phyloP scores from a whole-genome alignment of 805 yeast genomes.

The Candida glaebosa region DNA sequence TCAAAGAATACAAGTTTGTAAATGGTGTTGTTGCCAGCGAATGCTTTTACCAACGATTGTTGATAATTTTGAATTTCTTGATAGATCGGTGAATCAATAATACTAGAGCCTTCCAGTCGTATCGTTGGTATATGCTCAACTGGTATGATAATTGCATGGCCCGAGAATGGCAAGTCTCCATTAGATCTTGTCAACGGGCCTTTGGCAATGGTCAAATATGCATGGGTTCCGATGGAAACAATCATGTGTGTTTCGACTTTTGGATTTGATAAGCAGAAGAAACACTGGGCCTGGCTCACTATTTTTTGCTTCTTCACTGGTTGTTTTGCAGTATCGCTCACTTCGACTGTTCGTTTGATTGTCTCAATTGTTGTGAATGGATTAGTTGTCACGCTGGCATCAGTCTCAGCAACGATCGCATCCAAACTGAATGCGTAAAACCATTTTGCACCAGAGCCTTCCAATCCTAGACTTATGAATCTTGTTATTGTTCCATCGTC shows the following conservation, averaged over 20 bases:
- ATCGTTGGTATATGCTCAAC: conserved; percentile 61
- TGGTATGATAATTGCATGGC: conserved; percentile 80
- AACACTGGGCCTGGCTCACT: conserved; percentile 63
- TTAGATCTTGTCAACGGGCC: conserved; percentile 71
- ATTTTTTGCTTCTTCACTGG: conserved; percentile 21
- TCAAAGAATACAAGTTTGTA: conserved; percentile 64
- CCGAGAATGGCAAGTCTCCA: conserved; percentile 55
- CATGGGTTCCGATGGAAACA: conserved; percentile 62
- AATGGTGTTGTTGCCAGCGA: conserved; percentile 29
- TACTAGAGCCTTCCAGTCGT: conserved; percentile 16
- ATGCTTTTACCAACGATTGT: conserved; percentile 48
- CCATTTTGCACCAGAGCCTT: conserved; percentile 58
- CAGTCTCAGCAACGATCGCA: conserved; percentile 9
- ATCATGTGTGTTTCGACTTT: conserved; percentile 76
- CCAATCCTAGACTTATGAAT: conserved; percentile 62
- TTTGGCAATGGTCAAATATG: conserved; percentile 75
- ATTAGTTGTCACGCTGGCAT: conserved; percentile 14
- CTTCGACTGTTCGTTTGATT: conserved; percentile 13
- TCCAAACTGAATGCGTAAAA: conserved; percentile 61
- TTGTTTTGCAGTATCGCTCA: conserved; percentile 5
- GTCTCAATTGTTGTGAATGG: conserved; percentile 19
- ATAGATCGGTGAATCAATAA: conserved; percentile 26
- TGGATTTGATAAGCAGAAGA: conserved; percentile 81
- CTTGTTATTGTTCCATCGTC: conserved; percentile 47
- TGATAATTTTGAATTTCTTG: conserved; percentile 49